Percentiles rank a stretch among this genome's conserved stretches.
Evolutionary conservation across 305 asterid genomes (phyloP).

Genomic region (Petunia hybrid): DNA sequence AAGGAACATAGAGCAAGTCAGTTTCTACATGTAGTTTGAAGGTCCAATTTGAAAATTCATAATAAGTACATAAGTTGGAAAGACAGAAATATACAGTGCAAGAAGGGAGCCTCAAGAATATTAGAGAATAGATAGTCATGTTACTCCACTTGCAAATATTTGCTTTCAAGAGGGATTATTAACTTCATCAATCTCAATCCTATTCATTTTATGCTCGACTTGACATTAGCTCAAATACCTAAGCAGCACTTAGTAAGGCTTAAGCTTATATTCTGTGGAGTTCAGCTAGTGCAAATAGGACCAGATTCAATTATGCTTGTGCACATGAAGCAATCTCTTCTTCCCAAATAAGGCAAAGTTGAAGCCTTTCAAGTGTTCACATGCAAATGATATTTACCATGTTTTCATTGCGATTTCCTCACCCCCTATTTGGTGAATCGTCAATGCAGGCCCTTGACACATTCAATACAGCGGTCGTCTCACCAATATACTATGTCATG

Average conservation of each 20-base stretch:
- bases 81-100: not conserved
- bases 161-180: not conserved
- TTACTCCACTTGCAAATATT: not conserved
- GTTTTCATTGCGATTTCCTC: constrained; percentile 17
- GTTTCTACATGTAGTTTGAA: not conserved
- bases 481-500: constrained; percentile 98
- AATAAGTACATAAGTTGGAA: not conserved
- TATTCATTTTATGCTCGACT: not conserved
- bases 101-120: not conserved
- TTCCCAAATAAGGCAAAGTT: not conserved
- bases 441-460: constrained; percentile 96
- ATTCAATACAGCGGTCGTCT: constrained; percentile 97
- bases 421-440: constrained; percentile 34
- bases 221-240: not conserved
- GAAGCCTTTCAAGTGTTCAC: not conserved
- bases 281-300: not conserved
- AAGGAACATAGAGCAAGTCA: constrained; percentile 20
- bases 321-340: not conserved
- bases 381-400: not conserved
- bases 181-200: not conserved
- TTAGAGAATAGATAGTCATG: not conserved
- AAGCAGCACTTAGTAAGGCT: not conserved
- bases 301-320: not conserved
- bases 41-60: not conserved
- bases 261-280: not conserved